phyloP scores from a whole-genome alignment of 352 stramenopile genomes.

The Globisporangium alternatum region DNA sequence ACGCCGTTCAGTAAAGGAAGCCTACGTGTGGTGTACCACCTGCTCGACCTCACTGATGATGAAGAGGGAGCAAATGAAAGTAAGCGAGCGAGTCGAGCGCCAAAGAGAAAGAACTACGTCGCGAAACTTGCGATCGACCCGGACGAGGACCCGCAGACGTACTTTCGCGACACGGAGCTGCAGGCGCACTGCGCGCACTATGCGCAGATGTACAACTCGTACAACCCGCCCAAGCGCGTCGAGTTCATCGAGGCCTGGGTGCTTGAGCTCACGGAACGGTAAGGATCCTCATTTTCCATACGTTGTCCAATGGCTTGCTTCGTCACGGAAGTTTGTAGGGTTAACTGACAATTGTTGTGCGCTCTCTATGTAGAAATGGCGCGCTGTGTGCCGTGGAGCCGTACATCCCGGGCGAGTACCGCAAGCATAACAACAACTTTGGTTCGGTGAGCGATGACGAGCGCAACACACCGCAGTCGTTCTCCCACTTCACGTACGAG shows the following conservation, averaged over 20 bases:
- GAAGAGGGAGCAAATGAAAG: background rate
- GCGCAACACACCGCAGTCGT: constrained; percentile 87
- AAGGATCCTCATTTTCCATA: background rate
- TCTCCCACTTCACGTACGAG: constrained; percentile 94
- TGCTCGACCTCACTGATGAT: constrained; percentile 50
- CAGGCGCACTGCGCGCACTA: constrained; percentile 86
- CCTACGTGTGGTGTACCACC: constrained; percentile 77
- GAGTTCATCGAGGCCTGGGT: constrained; percentile 85
- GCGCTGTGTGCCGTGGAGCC: constrained; percentile 74
- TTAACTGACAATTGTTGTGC: background rate
- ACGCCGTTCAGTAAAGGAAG: constrained; percentile 81
- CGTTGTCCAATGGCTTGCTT: background rate
- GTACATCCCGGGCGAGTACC: constrained; percentile 82
- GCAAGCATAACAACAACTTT: constrained; percentile 90
- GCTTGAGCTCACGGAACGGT: constrained; percentile 71
- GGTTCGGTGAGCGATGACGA: constrained; percentile 82
- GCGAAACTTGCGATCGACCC: constrained; percentile 87
- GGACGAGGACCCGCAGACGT: constrained; percentile 85
- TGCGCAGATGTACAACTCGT: constrained; percentile 84
- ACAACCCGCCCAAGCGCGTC: constrained; percentile 75
- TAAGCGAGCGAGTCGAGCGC: background rate
- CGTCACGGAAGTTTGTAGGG: too few relatives aligned
- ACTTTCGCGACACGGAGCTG: constrained; percentile 87
- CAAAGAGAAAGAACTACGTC: constrained; percentile 54
- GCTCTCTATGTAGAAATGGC: constrained; percentile 30